These are phyloP conservation scores for Zygoascus flipseniorum DNA, from an alignment of 805 yeast species.

Conservation along the genomic window DNA sequence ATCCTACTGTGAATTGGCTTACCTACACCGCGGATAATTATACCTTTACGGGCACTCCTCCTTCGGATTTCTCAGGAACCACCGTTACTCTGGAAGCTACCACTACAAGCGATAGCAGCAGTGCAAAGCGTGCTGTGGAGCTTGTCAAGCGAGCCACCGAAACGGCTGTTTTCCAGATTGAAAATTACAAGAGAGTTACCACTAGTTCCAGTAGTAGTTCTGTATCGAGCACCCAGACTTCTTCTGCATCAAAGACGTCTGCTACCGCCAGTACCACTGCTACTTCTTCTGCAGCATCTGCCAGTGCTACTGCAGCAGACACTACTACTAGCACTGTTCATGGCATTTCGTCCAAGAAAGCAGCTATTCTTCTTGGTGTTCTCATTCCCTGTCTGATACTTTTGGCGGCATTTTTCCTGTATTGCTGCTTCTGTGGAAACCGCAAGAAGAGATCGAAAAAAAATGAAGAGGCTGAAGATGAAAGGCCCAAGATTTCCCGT, in stretches of 20 bases:
- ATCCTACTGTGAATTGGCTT: slow-evolving; percentile 50
- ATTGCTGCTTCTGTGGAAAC: slow-evolving; percentile 51
- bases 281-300: slow-evolving; percentile 23
- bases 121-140: slow-evolving; percentile 1
- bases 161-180: slow-evolving; percentile 1
- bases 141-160: slow-evolving; percentile 6
- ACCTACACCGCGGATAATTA: slow-evolving; percentile 48
- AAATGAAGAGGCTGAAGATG: neutral
- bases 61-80: slow-evolving; percentile 36
- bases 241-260: slow-evolving; percentile 26
- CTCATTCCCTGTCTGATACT: slow-evolving; percentile 59
- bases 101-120: slow-evolving; percentile 26
- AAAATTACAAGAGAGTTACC: slow-evolving; percentile 36
- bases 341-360: slow-evolving; percentile 33
- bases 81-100: slow-evolving; percentile 47
- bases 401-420: slow-evolving; percentile 43
- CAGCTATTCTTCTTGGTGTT: slow-evolving; percentile 91
- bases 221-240: slow-evolving; percentile 16
- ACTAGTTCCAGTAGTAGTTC: slow-evolving; percentile 15
- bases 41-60: slow-evolving; percentile 62
- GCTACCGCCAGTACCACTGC: slow-evolving; percentile 20
- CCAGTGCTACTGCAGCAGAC: slow-evolving; percentile 24
- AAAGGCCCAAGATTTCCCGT: slow-evolving; percentile 25
- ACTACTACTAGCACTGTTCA: slow-evolving; percentile 13
- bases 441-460: slow-evolving; percentile 23